Conservation (phyloP, 192 early-diverging fungal species). For the Coemansia sp. region DNA sequence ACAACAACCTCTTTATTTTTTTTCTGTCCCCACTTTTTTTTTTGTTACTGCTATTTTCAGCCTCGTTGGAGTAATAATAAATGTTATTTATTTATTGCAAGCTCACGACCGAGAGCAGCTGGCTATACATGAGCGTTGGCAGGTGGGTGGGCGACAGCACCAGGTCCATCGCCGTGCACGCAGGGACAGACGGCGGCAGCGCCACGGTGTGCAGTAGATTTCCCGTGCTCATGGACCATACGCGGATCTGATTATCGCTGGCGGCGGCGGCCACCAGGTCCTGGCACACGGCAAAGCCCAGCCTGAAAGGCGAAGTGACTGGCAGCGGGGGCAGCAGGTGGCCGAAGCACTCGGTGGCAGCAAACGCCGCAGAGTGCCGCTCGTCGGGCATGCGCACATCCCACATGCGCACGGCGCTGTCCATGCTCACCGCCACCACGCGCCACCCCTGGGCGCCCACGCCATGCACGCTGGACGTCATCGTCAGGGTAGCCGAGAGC, state of each 20-base stretch:
- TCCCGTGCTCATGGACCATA: constrained; percentile 34
- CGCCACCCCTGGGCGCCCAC: constrained; percentile 22
- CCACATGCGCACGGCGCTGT: constrained; percentile 29
- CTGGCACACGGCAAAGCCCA: constrained; percentile 22
- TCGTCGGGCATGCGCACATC: constrained; percentile 33
- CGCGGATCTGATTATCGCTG: constrained; percentile 26
- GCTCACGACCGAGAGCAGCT: not conserved
- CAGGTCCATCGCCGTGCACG: constrained; percentile 29
- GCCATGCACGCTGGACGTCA: constrained; percentile 22
- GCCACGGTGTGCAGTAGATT: constrained; percentile 8
- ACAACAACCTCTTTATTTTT: not conserved
- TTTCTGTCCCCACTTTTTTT: constrained; percentile 1
- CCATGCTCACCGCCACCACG: constrained; percentile 37
- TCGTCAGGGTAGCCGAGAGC: not conserved
- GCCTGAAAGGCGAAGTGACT: constrained; percentile 9
- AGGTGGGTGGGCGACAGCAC: not conserved
- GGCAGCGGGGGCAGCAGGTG: not conserved
- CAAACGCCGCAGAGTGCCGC: not conserved
- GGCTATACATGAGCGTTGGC: constrained; percentile 13
- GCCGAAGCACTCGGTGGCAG: not conserved
- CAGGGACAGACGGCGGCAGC: constrained; percentile 7
- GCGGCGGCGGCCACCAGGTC: constrained; percentile 29
- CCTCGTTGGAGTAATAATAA: not conserved
- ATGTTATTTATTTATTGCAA: constrained; percentile 9
- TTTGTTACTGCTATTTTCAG: not conserved